Evolutionary conservation across 1,284 basidiomycete genomes (phyloP), one percentile per base, ranked within the genome.

Genomic region (Ganoderma lucidum): DNA sequence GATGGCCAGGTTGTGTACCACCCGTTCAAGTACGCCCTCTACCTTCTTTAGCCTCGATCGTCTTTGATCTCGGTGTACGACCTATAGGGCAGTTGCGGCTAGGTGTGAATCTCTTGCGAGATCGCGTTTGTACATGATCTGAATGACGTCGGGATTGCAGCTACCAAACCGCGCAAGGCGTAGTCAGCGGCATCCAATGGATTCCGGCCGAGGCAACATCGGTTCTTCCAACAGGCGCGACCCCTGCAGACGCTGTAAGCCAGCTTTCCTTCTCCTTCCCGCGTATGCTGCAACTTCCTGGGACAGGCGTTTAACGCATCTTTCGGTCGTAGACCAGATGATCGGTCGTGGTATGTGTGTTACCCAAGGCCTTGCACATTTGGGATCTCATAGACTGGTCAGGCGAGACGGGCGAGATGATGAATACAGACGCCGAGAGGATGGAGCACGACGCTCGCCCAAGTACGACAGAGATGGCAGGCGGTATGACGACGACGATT

Each of bases 121-220:
- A 44, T 56, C 19, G n/a, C 51, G 17, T 42, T 68, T 14, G 60
- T 55, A 23, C 15, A 28, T 23, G 10, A 19, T 59, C 30, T 53
- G 55, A 28, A 28, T 41, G 32, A 62, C 42, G 42, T 51, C 60
- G 23, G 12, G 19, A 48, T 45, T 69, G 44, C 74, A 93, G 92
- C 75, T 93, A 93, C 80, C 88, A 90, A 75, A 93, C 91, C 1
- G 81, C 88, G 15, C 85, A 84, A 72, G 92, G 92, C 19, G 74
- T 90, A 42, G 86, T 93, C 44, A 86, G 79, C 67, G 91, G 92
- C 32, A 92, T 93, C 67, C 91, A 93, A 76, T 93, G 92, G 93
- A 84, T 92, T 30, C 90, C 91, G 30, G 87, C 86, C 15, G 91
- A 93, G 74, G 84, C 90, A 3, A 90, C 89, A 0, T 82, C 85